phyloP scores from a whole-genome alignment of 352 stramenopile species.

The Pythium oligandrum region DNA sequence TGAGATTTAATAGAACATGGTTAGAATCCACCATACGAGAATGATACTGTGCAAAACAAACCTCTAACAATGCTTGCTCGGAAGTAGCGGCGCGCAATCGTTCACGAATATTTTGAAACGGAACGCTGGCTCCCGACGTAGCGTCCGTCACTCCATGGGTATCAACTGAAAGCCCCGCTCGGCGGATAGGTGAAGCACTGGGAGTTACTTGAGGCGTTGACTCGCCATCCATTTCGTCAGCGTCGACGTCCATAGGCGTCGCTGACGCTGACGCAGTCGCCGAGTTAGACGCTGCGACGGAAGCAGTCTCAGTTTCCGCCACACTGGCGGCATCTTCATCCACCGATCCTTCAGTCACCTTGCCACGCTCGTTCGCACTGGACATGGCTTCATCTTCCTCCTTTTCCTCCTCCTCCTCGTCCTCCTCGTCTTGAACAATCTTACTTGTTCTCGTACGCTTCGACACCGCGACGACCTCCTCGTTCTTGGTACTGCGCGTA shows the following conservation, averaged over 20 bases:
- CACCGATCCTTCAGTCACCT: too few species aligned
- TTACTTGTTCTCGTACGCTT: conserved; percentile 4
- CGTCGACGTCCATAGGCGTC: background rate
- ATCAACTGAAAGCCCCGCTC: conserved; percentile 42
- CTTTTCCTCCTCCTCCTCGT: conserved; percentile 13
- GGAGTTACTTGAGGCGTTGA: conserved; percentile 15
- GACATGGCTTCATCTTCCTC: conserved; percentile 16
- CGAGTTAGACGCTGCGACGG: conserved; percentile 20
- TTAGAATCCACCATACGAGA: too few species aligned
- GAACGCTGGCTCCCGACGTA: conserved; percentile 24
- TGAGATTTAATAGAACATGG: conserved; percentile 4
- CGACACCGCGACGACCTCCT: background rate
- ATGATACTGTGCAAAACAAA: background rate
- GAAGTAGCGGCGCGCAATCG: conserved; percentile 28
- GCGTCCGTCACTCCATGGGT: conserved; percentile 11
- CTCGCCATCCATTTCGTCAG: background rate
- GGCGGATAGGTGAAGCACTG: conserved; percentile 15
- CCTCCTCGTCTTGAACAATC: conserved; percentile 7
- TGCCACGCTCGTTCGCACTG: conserved; percentile 1
- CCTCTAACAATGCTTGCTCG: conserved; percentile 51
- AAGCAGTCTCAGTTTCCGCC: conserved; percentile 20
- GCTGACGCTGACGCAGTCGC: conserved; percentile 16
- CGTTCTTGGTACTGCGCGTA: background rate
- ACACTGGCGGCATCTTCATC: conserved; percentile 6
- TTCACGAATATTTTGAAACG: conserved; percentile 48